Evolutionary conservation across 2,329 filamentous ascomycete genomes (phyloP), one percentile per base, ranked within the genome.

Genomic region (Claviceps sp.): DNA sequence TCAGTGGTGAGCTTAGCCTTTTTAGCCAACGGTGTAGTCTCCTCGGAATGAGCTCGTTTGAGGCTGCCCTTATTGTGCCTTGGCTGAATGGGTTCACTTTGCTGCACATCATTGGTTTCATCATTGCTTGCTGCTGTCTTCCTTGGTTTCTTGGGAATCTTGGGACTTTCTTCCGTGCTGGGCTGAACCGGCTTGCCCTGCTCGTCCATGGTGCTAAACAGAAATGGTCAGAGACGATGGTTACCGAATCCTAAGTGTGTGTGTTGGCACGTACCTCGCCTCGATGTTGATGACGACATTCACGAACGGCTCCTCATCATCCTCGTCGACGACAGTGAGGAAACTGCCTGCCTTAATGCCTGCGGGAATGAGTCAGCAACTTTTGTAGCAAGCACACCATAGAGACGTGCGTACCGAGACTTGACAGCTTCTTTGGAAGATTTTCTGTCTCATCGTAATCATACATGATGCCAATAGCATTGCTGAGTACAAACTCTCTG

Each of bases 361-460:
- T 82, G 13, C n/a, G 17, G 16, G n/a, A 46, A 43, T 17, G n/a
- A 11, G 38, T 53, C n/a, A 53, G 42, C 37, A 29, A 16, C 29
- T 11, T 48, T 11, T 6, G 17, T 40, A 13, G 23, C 47, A 14
- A 17, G 17, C 16, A 20, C 20, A n/a, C 6, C 23, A 29, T 22
- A 29, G 6, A 20, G 20, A 14, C 34, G 37, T 17, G 40, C 70
- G 59, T 71, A 79, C 80, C 86, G 8, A 96, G 75, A 20, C 95
- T 86, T 26, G 68, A 74, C 49, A 98, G 76, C 54, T 85, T 89
- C 71, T 88, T 94, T 1, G 74, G 67, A 1, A 97, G 71, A 60
- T 96, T 94, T 52, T 94, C 87, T 4, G 88, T 88, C 61, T 95
- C 80, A 52, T 97, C 93, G 0, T 83, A 79, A 60, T 97, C 93